Percentiles rank a stretch among this genome's conserved stretches.
phyloP scores from a whole-genome alignment of 352 stramenopile species.

The Globisporangium spinosum region DNA sequence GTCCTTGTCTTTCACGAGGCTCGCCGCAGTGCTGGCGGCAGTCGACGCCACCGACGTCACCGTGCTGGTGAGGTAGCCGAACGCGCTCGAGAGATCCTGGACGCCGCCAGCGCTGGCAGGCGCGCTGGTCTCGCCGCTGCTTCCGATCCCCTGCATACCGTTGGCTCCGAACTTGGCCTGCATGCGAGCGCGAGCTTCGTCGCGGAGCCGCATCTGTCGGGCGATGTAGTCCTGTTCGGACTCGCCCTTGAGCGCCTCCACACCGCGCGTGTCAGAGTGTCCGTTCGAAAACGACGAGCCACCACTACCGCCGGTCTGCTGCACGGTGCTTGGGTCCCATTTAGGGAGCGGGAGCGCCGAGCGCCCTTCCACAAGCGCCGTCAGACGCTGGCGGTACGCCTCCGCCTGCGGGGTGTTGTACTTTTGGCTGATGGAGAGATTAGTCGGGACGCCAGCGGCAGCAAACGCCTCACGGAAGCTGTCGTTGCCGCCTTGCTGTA shows the following conservation, averaged over 20 bases:
- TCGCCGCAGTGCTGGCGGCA: conserved; percentile 61
- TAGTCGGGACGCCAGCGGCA: conserved; percentile 57
- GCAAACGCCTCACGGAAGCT: conserved; percentile 61
- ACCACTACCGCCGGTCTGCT: conserved; percentile 18
- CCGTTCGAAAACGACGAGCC: conserved; percentile 33
- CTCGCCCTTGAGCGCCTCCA: conserved; percentile 81
- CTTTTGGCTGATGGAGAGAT: conserved; percentile 76
- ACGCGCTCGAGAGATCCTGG: conserved; percentile 59
- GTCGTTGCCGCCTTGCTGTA: conserved; percentile 66
- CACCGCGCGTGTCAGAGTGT: conserved; percentile 51
- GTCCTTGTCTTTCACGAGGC: conserved; percentile 72
- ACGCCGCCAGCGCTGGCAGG: conserved; percentile 34
- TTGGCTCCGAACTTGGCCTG: conserved; percentile 71
- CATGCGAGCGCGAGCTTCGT: conserved; percentile 79
- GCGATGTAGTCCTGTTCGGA: conserved; percentile 75
- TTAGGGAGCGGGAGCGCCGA: conserved; percentile 44
- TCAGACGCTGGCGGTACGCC: conserved; percentile 58
- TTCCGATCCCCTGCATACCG: conserved; percentile 80
- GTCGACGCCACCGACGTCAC: conserved; percentile 41
- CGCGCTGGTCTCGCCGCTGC: conserved; percentile 53
- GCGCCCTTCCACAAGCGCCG: conserved; percentile 59
- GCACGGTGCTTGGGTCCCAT: conserved; percentile 55
- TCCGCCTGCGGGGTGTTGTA: conserved; percentile 85
- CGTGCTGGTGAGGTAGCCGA: conserved; percentile 71
- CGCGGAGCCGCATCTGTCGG: conserved; percentile 62